Evolutionary conservation across 257 asterid genomes (phyloP).

Genomic region (Solanum clarkiae): DNA sequence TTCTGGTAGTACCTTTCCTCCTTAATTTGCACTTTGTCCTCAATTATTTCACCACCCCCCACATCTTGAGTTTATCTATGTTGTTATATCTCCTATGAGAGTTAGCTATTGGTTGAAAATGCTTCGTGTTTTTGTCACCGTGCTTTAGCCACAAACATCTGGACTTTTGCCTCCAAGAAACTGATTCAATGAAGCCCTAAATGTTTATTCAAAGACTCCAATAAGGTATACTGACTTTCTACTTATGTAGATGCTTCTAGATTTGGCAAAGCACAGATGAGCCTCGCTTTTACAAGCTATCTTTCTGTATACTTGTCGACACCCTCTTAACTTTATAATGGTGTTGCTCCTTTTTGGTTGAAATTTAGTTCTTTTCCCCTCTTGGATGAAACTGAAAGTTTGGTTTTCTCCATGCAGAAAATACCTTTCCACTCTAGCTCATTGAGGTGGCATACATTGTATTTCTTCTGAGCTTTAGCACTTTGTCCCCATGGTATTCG

Average conservation of each 20-base stretch:
- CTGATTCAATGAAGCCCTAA: neutral
- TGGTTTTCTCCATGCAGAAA: neutral
- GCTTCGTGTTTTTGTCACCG: no score
- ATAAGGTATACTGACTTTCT: neutral
- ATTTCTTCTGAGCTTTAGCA: neutral
- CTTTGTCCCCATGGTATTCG: neutral
- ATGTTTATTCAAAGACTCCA: neutral
- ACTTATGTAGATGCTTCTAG: neutral
- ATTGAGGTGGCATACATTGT: neutral
- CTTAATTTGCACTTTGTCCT: no score
- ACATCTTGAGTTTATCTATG: no score
- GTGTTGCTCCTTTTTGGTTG: neutral
- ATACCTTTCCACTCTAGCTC: neutral
- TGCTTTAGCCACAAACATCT: no score
- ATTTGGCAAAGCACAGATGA: neutral
- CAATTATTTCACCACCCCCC: no score
- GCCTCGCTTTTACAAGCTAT: neutral
- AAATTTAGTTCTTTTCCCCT: neutral
- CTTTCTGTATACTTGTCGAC: neutral
- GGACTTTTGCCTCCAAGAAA: no score
- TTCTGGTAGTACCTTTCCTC: no score
- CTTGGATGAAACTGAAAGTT: neutral
- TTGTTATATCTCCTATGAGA: no score
- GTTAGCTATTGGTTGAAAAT: no score
- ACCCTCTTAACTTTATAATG: neutral